These are phyloP conservation scores for Cornus florida DNA, from an alignment of 148 eudicot genomes.

Conservation along the genomic window DNA sequence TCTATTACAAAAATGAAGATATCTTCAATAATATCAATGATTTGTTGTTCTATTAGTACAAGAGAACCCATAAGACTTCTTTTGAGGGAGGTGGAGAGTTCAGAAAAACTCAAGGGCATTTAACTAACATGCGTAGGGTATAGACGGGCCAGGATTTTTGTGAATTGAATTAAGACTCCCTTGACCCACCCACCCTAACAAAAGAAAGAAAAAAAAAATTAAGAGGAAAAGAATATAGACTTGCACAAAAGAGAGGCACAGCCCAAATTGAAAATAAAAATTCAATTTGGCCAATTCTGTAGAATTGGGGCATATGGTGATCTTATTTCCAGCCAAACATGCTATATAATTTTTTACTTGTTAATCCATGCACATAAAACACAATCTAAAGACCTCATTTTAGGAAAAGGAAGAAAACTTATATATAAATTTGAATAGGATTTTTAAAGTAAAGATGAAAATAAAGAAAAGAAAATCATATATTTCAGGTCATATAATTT, in stretches of 20 bases:
- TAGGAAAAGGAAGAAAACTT: not conserved
- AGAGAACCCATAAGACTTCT: not conserved
- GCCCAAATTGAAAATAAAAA: not conserved
- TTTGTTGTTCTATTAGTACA: not conserved
- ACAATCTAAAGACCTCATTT: not conserved
- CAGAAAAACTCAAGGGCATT: not conserved
- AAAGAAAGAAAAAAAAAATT: no score
- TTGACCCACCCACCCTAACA: not conserved
- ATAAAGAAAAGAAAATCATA: not conserved
- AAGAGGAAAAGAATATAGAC: no score
- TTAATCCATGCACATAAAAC: not conserved
- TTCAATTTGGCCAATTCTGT: not conserved
- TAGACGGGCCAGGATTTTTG: not conserved
- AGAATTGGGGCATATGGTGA: not conserved
- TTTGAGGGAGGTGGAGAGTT: not conserved
- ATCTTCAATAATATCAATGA: not conserved
- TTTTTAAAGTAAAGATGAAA: not conserved
- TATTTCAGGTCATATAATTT: not conserved
- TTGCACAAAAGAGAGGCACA: no score
- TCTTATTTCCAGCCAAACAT: no score
- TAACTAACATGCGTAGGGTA: not conserved
- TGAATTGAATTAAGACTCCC: no score
- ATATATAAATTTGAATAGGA: not conserved
- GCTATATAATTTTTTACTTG: no score
- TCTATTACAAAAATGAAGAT: not conserved